These are phyloP conservation scores for Gyrodon lividus DNA, from an alignment of 768 basidiomycete species.

Conservation along the genomic window DNA sequence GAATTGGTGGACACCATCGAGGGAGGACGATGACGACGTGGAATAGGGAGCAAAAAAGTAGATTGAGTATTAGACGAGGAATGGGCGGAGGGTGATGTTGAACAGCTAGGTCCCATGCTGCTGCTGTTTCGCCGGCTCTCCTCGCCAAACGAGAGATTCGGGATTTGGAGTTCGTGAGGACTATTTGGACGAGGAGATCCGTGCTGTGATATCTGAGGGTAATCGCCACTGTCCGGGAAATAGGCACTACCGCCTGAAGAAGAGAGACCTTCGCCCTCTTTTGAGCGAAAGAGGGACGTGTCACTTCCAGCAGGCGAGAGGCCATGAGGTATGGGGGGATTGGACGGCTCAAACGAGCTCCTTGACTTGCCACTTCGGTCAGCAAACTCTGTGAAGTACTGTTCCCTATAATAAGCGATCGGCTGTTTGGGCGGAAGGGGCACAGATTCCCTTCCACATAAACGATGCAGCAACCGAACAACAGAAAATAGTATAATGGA, in stretches of 20 bases:
- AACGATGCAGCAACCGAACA: slow-evolving; percentile 37
- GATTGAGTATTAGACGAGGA: slow-evolving; percentile 10
- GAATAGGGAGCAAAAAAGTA: slow-evolving; percentile 10
- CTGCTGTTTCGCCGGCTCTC: slow-evolving; percentile 3
- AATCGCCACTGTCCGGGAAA: slow-evolving; percentile 13
- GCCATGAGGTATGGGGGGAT: slow-evolving; percentile 22
- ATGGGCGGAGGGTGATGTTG: slow-evolving; percentile 16
- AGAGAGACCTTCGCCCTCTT: slow-evolving; percentile 18
- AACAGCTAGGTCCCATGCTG: slow-evolving; percentile 13
- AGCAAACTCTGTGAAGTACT: slow-evolving; percentile 43
- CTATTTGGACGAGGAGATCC: neutral
- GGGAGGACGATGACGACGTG: slow-evolving; percentile 33
- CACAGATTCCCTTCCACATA: slow-evolving; percentile 30
- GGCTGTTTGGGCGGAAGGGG: slow-evolving; percentile 68
- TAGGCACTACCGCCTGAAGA: slow-evolving; percentile 12
- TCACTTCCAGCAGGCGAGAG: slow-evolving; percentile 31
- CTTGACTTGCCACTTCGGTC: slow-evolving; percentile 18
- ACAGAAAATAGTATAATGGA: slow-evolving; percentile 39
- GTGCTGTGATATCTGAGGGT: slow-evolving; percentile 6
- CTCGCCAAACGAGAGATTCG: slow-evolving; percentile 2
- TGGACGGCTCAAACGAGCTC: slow-evolving; percentile 23
- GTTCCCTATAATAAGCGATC: slow-evolving; percentile 60
- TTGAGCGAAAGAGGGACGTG: slow-evolving; percentile 30
- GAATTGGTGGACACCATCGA: slow-evolving; percentile 40
- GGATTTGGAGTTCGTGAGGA: neutral